Base-by-base conservation (phyloP, 306 rosid genomes). In the Fragaria iinumae region DNA sequence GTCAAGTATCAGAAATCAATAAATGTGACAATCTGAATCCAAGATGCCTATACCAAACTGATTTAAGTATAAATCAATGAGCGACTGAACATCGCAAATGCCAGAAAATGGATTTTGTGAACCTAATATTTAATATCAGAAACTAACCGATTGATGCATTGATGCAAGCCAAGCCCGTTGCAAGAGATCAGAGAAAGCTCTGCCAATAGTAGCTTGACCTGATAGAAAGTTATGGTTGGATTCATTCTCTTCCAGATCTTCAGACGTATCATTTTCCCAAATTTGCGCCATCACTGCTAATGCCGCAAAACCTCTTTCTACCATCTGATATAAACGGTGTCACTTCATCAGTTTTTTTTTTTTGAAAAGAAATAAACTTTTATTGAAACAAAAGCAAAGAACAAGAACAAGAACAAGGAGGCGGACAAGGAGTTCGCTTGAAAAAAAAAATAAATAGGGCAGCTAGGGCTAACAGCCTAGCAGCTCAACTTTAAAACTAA, bases 161-260 rank as follows among this genome's bases (percentile, higher is more conserved):
- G 91, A 86, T 56, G 86, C 67, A 78, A 91, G 91, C 98, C 96
- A 93, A 79, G 91, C 92, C 85, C 80, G 93, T 84, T 91, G 95
- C 87, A 93, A 82, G 83, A 93, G 93, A 48, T 82, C 74, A 80
- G 97, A 87, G 85, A 91, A 88, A 72, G 93, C 86, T 84, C 82
- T 83, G 53, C 86, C 79, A 13, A 91, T 80, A 68, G 88, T 69
- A 23, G 77, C 84, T 73, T 82, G 91, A 69, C 86, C 90, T 2
- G 83, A 73, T 73, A 79, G 73, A 91, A 91, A 87, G 76, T 80
- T 82, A 83, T 88, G 90, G 69, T 49, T 81, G 49, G 83, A 79
- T 78, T 82, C 85, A 44, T 78, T 88, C 14, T 64, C 87, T 65
- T 88, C 97, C 27, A 77, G 75, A 78, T 85, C 90, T 72, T 88